phyloP scores from a whole-genome alignment of 192 early-diverging fungal species.

The Gonapodya prolifera region DNA sequence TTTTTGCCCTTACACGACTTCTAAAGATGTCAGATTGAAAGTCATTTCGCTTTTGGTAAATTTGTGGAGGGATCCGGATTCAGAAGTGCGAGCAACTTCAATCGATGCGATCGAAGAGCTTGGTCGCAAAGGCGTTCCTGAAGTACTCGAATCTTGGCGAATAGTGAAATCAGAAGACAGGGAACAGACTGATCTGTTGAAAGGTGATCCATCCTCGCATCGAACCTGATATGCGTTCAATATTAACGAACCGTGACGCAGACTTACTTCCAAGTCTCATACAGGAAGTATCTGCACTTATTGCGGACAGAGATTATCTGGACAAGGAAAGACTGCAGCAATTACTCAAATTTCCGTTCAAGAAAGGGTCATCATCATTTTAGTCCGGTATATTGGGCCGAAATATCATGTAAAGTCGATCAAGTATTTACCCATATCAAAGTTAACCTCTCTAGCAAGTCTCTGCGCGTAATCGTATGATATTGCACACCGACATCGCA shows the following conservation, averaged over 20 bases:
- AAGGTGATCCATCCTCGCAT: not conserved
- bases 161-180: not conserved
- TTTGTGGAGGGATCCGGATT: constrained; percentile 37
- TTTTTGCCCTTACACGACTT: constrained; percentile 16
- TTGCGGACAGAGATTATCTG: constrained; percentile 31
- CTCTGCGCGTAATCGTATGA: constrained; percentile 62
- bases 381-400: not conserved
- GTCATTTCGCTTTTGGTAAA: constrained; percentile 25
- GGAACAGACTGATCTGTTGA: constrained; percentile 6
- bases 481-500: constrained; percentile 83
- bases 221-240: not conserved
- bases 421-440: constrained; percentile 75
- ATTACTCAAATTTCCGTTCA: constrained; percentile 24
- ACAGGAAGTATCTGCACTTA: constrained; percentile 28
- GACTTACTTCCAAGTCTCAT: constrained; percentile 22
- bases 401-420: constrained; percentile 39
- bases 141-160: constrained; percentile 30
- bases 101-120: constrained; percentile 38
- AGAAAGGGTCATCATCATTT: not conserved
- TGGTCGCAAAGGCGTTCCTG: constrained; percentile 28
- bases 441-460: constrained; percentile 62
- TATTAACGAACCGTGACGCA: not conserved
- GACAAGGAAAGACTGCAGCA: constrained; percentile 38
- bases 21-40: constrained; percentile 12
- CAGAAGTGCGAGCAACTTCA: constrained; percentile 29